Evolutionary conservation across 2,329 filamentous ascomycete species (phyloP).

Genomic region (Lachnellula subtilissima): DNA sequence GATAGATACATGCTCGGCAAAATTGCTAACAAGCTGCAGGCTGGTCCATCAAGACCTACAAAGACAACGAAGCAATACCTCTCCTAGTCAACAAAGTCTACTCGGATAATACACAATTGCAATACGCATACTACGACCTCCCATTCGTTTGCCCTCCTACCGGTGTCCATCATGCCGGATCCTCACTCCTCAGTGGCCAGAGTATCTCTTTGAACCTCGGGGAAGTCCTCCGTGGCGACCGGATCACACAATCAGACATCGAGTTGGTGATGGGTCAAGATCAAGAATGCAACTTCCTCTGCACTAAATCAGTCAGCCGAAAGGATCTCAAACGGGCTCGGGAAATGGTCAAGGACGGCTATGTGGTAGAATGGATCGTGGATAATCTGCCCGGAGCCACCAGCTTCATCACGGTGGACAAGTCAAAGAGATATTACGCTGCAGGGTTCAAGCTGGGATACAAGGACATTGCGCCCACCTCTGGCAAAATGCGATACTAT

Average conservation of each 20-base stretch:
- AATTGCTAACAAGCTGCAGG: slow-evolving; percentile 42
- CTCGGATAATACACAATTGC: slow-evolving; percentile 83
- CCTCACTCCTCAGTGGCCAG: slow-evolving; percentile 68
- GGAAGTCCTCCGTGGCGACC: slow-evolving; percentile 80
- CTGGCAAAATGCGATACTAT: slow-evolving; percentile 61
- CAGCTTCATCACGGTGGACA: slow-evolving; percentile 82
- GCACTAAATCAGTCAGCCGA: slow-evolving; percentile 61
- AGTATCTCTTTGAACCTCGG: slow-evolving; percentile 79
- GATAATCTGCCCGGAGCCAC: slow-evolving; percentile 88
- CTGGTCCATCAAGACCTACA: slow-evolving; percentile 78
- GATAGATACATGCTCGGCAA: not conserved
- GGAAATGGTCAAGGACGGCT: slow-evolving; percentile 70
- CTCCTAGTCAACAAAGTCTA: slow-evolving; percentile 91
- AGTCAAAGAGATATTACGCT: slow-evolving; percentile 80
- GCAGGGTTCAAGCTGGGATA: slow-evolving; percentile 86
- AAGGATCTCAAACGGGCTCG: slow-evolving; percentile 62
- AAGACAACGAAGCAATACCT: slow-evolving; percentile 70
- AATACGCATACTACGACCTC: slow-evolving; percentile 85
- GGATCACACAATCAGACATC: slow-evolving; percentile 80
- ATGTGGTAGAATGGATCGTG: slow-evolving; percentile 90
- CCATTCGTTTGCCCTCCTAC: slow-evolving; percentile 82
- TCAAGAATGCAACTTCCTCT: slow-evolving; percentile 66
- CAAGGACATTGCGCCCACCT: slow-evolving; percentile 57
- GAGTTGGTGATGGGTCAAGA: slow-evolving; percentile 74
- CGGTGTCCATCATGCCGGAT: slow-evolving; percentile 59